Base-by-base conservation (phyloP, 1,284 basidiomycete genomes). In the Pseudomicrostroma phylloplanum region DNA sequence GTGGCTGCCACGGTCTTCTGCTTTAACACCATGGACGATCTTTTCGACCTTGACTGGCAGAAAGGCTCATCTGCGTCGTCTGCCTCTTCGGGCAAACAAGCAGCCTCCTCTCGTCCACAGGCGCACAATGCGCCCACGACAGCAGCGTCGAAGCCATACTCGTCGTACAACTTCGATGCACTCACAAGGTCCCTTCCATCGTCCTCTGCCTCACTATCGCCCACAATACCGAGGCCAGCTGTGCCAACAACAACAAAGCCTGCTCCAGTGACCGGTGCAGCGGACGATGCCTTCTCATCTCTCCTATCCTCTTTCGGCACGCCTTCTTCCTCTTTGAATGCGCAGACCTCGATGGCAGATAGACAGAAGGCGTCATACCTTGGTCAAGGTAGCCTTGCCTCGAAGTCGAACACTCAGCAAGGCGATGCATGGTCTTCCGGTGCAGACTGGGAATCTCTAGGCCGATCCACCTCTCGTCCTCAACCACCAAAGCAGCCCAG, bases 31-130 rank as follows among this genome's bases (percentile, higher is more conserved):
- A 79, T 79, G 77, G 77, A 79, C 61, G 77, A 79, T 53, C 63
- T 79, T 36, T 67, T 75, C 55, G 73, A 71, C 53, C 66, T 79
- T 40, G 73, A 69, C 57, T 79, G 74, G 73, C 19, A 39, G 43
- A 55, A 42, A 1, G 60, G 67, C 43, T 23, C 58, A 8, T 21
- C 42, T 4, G 41, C 58, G 43, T 63, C 65, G 42, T 55, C 30
- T 64, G 23, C 40, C 25, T 8, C 58, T 39, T 43, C 12, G 51
- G 62, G 19, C 63, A 58, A 3, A 39, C 30, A 36, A 36, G 30
- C 30, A 36, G 30, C 30, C 30, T 36, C 30, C 4, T 56, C 59
- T n/a, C 57, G 17, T 58, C n/a, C n/a, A 6, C 21, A 19, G 13
- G 26, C n/a, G 17, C 51, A 39, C 13, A 41, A 9, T 39, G 56